Evolutionary conservation across 768 basidiomycete species (phyloP).

Genomic region (Psilocybe sp.): DNA sequence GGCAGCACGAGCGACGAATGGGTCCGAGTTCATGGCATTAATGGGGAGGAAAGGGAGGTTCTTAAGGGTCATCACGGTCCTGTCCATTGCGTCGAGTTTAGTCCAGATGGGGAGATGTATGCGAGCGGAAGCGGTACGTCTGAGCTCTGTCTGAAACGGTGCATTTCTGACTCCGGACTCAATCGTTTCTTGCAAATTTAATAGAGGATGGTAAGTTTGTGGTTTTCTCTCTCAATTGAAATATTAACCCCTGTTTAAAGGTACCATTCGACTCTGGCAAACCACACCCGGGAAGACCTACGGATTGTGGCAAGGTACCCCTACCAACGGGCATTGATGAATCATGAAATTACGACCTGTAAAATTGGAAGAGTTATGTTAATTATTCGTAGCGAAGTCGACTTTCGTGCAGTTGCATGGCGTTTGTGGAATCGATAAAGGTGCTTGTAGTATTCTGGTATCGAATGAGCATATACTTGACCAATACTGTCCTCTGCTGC

Average conservation of each 20-base stretch:
- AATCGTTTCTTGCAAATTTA: constrained; percentile 10
- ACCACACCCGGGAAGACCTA: constrained; percentile 92
- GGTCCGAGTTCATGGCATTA: constrained; percentile 91
- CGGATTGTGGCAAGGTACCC: constrained; percentile 79
- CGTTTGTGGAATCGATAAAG: no score
- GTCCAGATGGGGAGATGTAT: constrained; percentile 96
- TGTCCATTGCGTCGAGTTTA: constrained; percentile 90
- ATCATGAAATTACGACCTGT: constrained; percentile 18
- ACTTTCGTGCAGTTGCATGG: not conserved
- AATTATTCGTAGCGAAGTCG: constrained; percentile 20
- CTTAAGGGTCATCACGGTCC: constrained; percentile 98
- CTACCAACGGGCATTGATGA: constrained; percentile 27
- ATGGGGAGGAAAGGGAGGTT: constrained; percentile 87
- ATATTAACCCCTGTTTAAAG: constrained; percentile 32
- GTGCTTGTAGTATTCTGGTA: no score
- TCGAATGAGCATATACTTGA: no score
- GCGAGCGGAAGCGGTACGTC: constrained; percentile 92
- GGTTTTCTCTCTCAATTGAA: not conserved
- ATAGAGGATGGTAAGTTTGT: constrained; percentile 69
- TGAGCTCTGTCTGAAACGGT: constrained; percentile 2
- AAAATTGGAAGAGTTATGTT: constrained; percentile 17
- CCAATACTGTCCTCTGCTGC: no score
- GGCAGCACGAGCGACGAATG: constrained; percentile 91
- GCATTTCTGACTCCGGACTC: constrained; percentile 2
- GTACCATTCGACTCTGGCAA: constrained; percentile 96